These are phyloP conservation scores for Amborella trichopoda DNA, from an alignment of 164 flowering plant species.

Conservation along the genomic window DNA sequence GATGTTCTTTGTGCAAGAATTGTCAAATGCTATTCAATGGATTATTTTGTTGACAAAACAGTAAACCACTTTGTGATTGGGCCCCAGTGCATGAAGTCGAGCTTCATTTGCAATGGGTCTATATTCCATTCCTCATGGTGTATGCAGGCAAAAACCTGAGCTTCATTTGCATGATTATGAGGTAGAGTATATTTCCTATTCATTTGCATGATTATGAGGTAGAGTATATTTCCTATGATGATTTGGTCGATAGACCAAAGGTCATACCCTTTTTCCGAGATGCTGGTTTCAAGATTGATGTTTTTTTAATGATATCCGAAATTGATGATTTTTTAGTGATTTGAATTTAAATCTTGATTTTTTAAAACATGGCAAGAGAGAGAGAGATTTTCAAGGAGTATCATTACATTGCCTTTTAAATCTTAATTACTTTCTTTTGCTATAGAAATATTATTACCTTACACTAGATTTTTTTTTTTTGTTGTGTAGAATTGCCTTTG, in stretches of 20 bases:
- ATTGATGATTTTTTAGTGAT: too few relatives aligned
- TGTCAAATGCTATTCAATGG: constrained; percentile 79
- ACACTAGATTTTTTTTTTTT: too few relatives aligned
- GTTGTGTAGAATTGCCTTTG: too few relatives aligned
- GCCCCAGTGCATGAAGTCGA: constrained; percentile 46
- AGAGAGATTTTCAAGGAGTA: too few relatives aligned
- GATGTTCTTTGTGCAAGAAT: constrained; percentile 66
- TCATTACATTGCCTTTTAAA: too few relatives aligned
- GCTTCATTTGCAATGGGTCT: too few relatives aligned
- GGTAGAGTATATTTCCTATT: constrained; percentile 66
- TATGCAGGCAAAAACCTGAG: constrained; percentile 88
- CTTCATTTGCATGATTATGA: constrained; percentile 77
- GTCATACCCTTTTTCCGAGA: constrained; percentile 55
- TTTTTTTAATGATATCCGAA: too few relatives aligned
- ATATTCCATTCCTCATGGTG: constrained; percentile 90
- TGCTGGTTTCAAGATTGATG: constrained; percentile 42
- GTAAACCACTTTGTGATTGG: constrained; percentile 62
- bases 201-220: constrained; percentile 70
- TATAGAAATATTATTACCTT: too few relatives aligned
- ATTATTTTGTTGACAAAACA: constrained; percentile 41
- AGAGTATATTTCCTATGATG: constrained; percentile 59
- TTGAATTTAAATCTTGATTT: too few relatives aligned
- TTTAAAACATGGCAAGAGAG: too few relatives aligned
- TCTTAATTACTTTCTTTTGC: too few relatives aligned
- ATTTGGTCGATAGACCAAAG: constrained; percentile 35